phyloP scores from a whole-genome alignment of 352 stramenopile species.

The Globisporangium uncinulatum region DNA sequence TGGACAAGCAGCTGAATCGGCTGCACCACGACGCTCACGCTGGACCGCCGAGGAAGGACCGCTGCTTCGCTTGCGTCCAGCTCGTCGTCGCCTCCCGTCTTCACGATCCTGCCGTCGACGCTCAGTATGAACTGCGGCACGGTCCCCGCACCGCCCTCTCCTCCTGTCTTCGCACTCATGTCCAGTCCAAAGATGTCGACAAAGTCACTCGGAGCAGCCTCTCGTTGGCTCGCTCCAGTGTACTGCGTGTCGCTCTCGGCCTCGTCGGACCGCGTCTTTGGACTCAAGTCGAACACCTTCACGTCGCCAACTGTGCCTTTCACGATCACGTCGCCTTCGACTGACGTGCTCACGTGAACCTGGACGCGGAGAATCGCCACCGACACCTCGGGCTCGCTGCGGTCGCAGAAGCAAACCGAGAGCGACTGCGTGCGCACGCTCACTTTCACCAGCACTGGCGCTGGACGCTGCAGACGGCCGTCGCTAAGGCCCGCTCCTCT shows the following conservation, averaged over 20 bases:
- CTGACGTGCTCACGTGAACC: conserved; percentile 26
- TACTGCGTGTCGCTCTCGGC: conserved; percentile 7
- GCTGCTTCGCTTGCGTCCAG: conserved; percentile 1
- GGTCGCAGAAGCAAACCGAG: conserved; percentile 74
- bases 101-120: conserved; percentile 38
- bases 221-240: conserved; percentile 1
- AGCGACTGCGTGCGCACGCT: conserved; percentile 59
- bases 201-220: conserved; percentile 17
- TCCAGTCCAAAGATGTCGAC: conserved; percentile 59
- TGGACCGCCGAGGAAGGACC: conserved; percentile 23
- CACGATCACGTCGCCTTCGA: conserved; percentile 24
- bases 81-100: conserved; percentile 2
- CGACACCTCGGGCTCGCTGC: conserved; percentile 54
- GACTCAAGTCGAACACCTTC: conserved; percentile 66
- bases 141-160: not conserved
- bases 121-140: conserved; percentile 29
- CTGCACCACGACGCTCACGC: conserved; percentile 33
- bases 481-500: conserved; percentile 3
- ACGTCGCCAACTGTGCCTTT: conserved; percentile 52
- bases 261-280: conserved; percentile 17
- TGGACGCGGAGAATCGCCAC: conserved; percentile 58
- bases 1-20: conserved; percentile 51
- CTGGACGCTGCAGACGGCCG: not conserved
- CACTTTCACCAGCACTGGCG: conserved; percentile 30
- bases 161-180: conserved; percentile 10